A percentile compares a stretch with the other conserved stretches of the same genome.
Conservation (phyloP, 257 asterid species). For the Nicotiana attenuata region DNA sequence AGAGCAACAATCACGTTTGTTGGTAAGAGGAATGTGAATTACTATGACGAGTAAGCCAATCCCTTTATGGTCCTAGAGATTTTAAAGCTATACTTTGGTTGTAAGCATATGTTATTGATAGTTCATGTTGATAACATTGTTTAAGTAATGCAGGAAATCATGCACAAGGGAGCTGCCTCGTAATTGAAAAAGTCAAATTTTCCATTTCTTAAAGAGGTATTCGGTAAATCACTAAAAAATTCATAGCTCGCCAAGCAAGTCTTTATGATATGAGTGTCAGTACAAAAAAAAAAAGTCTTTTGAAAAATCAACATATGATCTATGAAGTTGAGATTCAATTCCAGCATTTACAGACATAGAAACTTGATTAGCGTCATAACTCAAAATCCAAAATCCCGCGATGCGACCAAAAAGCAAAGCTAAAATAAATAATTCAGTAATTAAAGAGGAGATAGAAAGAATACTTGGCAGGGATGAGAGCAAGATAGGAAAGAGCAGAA, state of each 20-base stretch:
- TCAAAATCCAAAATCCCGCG: not conserved
- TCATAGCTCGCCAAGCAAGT: not conserved
- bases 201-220: not conserved
- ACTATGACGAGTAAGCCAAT: not conserved
- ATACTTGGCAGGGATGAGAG: slow-evolving; percentile 96
- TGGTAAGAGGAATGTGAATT: not conserved
- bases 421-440: not conserved
- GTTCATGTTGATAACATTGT: not conserved
- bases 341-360: not conserved
- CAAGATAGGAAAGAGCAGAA: slow-evolving; percentile 65
- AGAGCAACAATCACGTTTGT: not conserved
- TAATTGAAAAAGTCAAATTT: not conserved
- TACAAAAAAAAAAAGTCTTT: not conserved
- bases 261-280: not conserved
- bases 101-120: not conserved
- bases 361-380: not conserved
- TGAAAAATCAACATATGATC: not conserved
- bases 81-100: not conserved
- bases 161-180: not conserved
- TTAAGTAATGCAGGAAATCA: not conserved
- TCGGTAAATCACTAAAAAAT: not conserved
- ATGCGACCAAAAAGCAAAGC: not conserved
- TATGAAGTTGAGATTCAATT: not conserved
- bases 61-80: not conserved
- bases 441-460: slow-evolving; percentile 3